phyloP scores from a whole-genome alignment of 768 basidiomycete genomes.

The Myochromella boudieri region DNA sequence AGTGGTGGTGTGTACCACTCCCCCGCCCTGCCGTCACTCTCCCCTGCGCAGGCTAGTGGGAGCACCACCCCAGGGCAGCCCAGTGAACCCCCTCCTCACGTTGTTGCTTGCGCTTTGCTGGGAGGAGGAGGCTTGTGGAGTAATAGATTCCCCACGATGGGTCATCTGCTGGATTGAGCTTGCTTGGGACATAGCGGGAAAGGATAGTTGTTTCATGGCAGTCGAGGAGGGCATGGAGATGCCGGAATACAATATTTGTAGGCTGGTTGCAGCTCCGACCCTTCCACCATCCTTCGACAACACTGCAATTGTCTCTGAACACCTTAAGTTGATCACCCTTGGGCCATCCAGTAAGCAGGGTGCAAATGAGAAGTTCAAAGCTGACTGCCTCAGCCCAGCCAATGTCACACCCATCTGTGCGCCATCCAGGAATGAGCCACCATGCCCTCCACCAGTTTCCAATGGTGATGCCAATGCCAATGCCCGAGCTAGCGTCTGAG shows the following conservation, averaged over 20 bases:
- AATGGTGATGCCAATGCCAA: slow-evolving; percentile 35
- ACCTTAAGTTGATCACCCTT: slow-evolving; percentile 18
- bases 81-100: no score
- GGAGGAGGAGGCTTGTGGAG: no score
- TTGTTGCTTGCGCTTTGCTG: no score
- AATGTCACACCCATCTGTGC: slow-evolving; percentile 32
- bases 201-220: slow-evolving; percentile 2
- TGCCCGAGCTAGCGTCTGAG: slow-evolving; percentile 40
- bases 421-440: slow-evolving; percentile 31
- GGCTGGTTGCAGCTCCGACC: slow-evolving; percentile 30
- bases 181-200: slow-evolving; percentile 26
- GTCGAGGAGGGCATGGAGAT: slow-evolving; percentile 5
- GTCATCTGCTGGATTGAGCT: slow-evolving; percentile 32
- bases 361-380: slow-evolving; percentile 33
- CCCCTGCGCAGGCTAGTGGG: no score
- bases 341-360: slow-evolving; percentile 9
- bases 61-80: no score
- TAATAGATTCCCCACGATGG: no score
- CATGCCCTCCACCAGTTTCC: slow-evolving; percentile 30
- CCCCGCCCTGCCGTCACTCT: no score
- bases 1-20: no score
- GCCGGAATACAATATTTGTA: slow-evolving; percentile 29
- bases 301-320: slow-evolving; percentile 38
- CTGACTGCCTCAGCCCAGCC: slow-evolving; percentile 45
- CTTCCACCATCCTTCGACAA: slow-evolving; percentile 43